Evolutionary conservation across 1,139 yeast species (phyloP), one percentile per base, ranked within the genome.

Genomic region (Saccharomyces pastorianus): DNA sequence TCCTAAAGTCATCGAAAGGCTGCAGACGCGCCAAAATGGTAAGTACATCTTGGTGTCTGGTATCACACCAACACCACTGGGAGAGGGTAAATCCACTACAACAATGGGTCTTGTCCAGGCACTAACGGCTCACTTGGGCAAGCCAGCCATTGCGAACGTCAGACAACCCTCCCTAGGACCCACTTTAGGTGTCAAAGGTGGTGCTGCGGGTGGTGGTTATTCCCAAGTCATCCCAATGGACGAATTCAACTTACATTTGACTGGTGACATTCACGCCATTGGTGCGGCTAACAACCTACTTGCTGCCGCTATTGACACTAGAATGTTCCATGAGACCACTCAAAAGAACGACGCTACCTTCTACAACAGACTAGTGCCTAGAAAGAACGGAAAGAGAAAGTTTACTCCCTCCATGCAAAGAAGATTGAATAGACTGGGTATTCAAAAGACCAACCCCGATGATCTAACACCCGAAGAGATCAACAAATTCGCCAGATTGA

Each of bases 161-260:
- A 86, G 99, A 75, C 99, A 93, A 73, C 99, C 99, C 47, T 87
- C 96, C 17, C 91, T 93, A 97, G 99, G 99, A 53, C 99, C 99
- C 57, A 93, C 99, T 23, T 93, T 93, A 67, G 99, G 99, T 74
- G 90, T 93, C 69, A 93, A 91, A 75, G 98, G 98, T 71, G 99
- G 99, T 74, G 99, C 99, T 60, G 98, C 99, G 20, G 99, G 99
- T 70, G 99, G 99, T 71, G 99, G 99, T 58, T 93, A 91, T 74
- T 86, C 98, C 8, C 98, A 93, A 76, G 98, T 93, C 51, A 90
- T 93, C 68, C 99, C 99, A 59, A 93, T 93, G 99, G 99, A 93
- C 72, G 99, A 93, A 74, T 93, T 93, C 79, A 93, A 93, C 77
- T 83, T 93, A 88, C 99, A 93, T 71, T 83, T 93, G 62, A 93